These are phyloP conservation scores for Suhomyces chickasaworum DNA, from an alignment of 1,139 yeast species.

Conservation along the genomic window DNA sequence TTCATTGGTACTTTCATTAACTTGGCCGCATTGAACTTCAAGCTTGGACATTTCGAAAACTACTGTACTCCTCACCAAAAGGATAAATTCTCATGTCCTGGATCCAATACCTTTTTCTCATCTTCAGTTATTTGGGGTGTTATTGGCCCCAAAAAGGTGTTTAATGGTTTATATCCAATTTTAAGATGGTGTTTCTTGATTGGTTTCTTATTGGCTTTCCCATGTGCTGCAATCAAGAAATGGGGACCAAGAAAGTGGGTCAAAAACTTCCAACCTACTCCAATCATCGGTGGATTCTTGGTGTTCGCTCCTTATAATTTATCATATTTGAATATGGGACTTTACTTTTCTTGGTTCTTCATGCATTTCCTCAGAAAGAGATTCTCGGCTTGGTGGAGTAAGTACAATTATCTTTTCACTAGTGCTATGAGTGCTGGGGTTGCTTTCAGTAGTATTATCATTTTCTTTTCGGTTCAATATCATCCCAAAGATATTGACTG, in stretches of 20 bases:
- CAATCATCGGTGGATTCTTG: constrained; percentile 22
- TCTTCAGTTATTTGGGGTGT: constrained; percentile 70
- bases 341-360: constrained; percentile 19
- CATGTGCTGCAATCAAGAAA: constrained; percentile 29
- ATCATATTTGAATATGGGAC: constrained; percentile 21
- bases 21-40: constrained; percentile 58
- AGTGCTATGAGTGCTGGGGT: constrained; percentile 25
- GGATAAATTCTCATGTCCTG: constrained; percentile 51
- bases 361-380: constrained; percentile 21
- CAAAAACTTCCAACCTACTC: constrained; percentile 23
- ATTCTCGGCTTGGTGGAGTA: constrained; percentile 23
- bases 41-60: constrained; percentile 44
- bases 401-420: constrained; percentile 22
- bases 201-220: constrained; percentile 46
- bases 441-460: constrained; percentile 23
- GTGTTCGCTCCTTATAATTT: constrained; percentile 23
- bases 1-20: constrained; percentile 48
- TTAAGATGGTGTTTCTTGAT: constrained; percentile 55
- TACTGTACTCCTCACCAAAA: constrained; percentile 48
- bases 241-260: constrained; percentile 19
- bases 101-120: constrained; percentile 48
- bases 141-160: constrained; percentile 57
- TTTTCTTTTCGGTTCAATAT: constrained; percentile 26
- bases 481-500: constrained; percentile 19
- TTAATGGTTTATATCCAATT: constrained; percentile 50